Evolutionary conservation across 2,329 filamentous ascomycete genomes (phyloP), one percentile per base, ranked within the genome.

Genomic region (Nannizziopsis barbatae): DNA sequence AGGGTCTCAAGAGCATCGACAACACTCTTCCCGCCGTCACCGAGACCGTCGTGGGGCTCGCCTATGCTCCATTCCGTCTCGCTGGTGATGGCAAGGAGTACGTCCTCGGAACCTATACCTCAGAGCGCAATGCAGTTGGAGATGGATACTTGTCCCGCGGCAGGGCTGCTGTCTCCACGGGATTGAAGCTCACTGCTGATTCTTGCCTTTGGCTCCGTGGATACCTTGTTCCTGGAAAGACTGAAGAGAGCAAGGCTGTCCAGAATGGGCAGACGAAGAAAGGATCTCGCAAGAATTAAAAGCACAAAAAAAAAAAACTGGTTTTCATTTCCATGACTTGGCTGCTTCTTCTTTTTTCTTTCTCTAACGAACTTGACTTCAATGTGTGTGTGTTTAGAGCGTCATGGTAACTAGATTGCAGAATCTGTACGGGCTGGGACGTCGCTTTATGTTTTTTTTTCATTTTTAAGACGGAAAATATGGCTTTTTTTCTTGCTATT

Each of bases 1-100:
- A 78, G 63, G 78, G 82, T n/a, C 74, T 90, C 55, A 71, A 67
- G 58, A 79, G 75, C 60, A 71, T 90, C 57, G 85, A 90, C 56
- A 69, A 77, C 64, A 76, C 72, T 54, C 83, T 88, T 64, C 85
- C 85, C 45, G 73, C 77, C 52, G 75, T 90, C 64, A 86, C 83
- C 72, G 72, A 72, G 50, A 77, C 80, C 12, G 76, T 84, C 58
- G 76, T 79, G 62, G 73, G 72, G 58, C 66, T 81, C 36, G 73
- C 82, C 50, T 72, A 77, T 53, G 71, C 79, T 53, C 84, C 84
- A 6, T 67, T 81, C 57, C 76, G 76, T 60, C 75, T 83, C 58
- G 77, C 75, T 17, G 73, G 73, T 36, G 77, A 79, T 40, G 76
- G 78, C 53, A 71, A 68, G 56, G 56, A 64, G 49, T 70, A 72